Evolutionary conservation across 1,139 yeast species (phyloP).

Genomic region (Spathaspora sp.): DNA sequence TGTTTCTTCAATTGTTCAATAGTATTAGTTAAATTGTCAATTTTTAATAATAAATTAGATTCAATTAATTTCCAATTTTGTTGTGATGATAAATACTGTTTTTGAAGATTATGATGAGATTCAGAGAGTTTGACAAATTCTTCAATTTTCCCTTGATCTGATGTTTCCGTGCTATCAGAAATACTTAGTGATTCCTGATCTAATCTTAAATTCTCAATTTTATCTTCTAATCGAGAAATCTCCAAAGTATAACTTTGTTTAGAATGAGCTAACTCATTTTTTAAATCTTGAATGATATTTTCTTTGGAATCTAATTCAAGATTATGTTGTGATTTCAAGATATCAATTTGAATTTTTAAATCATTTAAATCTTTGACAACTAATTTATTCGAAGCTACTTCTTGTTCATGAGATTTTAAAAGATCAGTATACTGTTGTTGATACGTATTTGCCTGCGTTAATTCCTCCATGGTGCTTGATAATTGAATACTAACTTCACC

Average conservation of each 20-base stretch:
- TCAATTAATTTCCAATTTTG: slow-evolving; percentile 69
- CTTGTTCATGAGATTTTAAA: slow-evolving; percentile 33
- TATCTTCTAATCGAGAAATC: slow-evolving; percentile 48
- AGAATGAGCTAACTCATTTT: slow-evolving; percentile 24
- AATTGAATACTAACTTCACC: slow-evolving; percentile 16
- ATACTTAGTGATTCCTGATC: slow-evolving; percentile 22
- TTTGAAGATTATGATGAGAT: slow-evolving; percentile 51
- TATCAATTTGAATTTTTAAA: slow-evolving; percentile 38
- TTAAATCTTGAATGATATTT: slow-evolving; percentile 24
- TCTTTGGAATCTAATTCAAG: slow-evolving; percentile 35
- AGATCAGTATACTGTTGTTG: slow-evolving; percentile 42
- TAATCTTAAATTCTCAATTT: slow-evolving; percentile 42
- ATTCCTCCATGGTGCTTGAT: slow-evolving; percentile 18
- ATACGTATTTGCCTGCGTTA: slow-evolving; percentile 26
- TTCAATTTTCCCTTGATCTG: slow-evolving; percentile 13
- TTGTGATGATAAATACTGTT: slow-evolving; percentile 64
- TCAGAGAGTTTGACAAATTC: slow-evolving; percentile 42
- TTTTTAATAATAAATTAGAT: slow-evolving; percentile 46
- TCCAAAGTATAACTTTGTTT: slow-evolving; percentile 46
- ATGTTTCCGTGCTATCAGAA: slow-evolving; percentile 15
- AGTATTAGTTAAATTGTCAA: slow-evolving; percentile 43
- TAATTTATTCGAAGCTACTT: slow-evolving; percentile 26
- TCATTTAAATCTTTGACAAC: slow-evolving; percentile 37
- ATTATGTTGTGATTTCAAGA: slow-evolving; percentile 38
- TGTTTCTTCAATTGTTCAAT: slow-evolving; percentile 35